phyloP scores from a whole-genome alignment of 495 filamentous ascomycete species.

The Bryoglossum gracile region DNA sequence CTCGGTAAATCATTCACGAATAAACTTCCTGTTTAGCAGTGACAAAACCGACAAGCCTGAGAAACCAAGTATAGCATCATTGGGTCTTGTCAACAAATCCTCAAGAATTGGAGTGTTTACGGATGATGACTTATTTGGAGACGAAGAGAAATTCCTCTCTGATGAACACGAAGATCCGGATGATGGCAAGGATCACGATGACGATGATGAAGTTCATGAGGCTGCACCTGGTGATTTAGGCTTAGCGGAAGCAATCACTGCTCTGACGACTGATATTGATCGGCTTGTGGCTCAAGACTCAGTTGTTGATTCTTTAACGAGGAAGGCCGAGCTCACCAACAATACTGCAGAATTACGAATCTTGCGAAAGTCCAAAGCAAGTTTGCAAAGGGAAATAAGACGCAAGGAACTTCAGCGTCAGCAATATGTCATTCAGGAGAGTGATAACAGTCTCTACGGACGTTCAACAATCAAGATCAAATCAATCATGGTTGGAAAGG shows the following conservation, averaged over 20 bases:
- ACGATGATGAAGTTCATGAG: conserved; percentile 83
- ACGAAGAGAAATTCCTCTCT: conserved; percentile 78
- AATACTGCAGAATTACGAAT: conserved; percentile 91
- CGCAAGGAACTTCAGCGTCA: conserved; percentile 94
- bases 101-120: conserved; percentile 81
- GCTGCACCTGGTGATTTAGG: conserved; percentile 94
- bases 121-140: conserved; percentile 87
- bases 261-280: conserved; percentile 80
- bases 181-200: conserved; percentile 49
- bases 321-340: conserved; percentile 95
- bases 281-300: conserved; percentile 81
- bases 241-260: conserved; percentile 83
- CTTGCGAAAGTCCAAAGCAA: conserved; percentile 86
- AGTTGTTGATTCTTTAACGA: conserved; percentile 82
- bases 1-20: conserved; percentile 47
- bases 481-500: conserved; percentile 82
- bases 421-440: conserved; percentile 96
- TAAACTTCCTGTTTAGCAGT: conserved; percentile 27
- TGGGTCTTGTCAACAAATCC: conserved; percentile 78
- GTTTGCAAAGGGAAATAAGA: conserved; percentile 82
- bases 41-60: conserved; percentile 47
- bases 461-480: conserved; percentile 84
- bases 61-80: conserved; percentile 79
- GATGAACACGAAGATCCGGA: conserved; percentile 77
- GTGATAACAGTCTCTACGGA: conserved; percentile 94